phyloP scores from a whole-genome alignment of 768 basidiomycete species.

The Hysterangium stoloniferum region DNA sequence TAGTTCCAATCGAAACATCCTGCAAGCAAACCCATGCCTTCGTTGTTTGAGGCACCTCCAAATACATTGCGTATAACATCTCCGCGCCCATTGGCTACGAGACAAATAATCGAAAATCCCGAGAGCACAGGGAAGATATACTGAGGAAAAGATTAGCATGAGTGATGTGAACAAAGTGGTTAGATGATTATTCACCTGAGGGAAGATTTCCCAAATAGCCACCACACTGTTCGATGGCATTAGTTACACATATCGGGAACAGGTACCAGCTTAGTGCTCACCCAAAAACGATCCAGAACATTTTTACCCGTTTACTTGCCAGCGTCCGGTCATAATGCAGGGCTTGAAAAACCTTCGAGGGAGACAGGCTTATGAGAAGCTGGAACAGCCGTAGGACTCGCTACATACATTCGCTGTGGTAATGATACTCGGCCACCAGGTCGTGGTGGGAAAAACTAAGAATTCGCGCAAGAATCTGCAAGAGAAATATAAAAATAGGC shows the following conservation, averaged over 20 bases:
- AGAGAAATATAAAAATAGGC: not conserved
- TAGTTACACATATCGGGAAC: conserved; percentile 11
- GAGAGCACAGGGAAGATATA: conserved; percentile 5
- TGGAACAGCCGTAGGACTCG: too few relatives aligned
- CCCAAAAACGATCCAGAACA: conserved; percentile 25
- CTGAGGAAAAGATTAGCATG: conserved; percentile 23
- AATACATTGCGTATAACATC: conserved; percentile 30
- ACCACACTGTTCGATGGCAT: conserved; percentile 8
- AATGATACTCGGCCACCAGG: conserved; percentile 21
- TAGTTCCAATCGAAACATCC: conserved; percentile 21
- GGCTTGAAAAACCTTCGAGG: conserved; percentile 21
- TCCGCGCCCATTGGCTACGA: conserved; percentile 21
- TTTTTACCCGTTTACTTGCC: conserved; percentile 19
- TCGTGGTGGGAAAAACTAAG: conserved; percentile 15
- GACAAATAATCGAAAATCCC: conserved; percentile 27
- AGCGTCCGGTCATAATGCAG: conserved; percentile 22
- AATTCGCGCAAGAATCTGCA: conserved; percentile 16
- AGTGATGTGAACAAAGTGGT: conserved; percentile 22
- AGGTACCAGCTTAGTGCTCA: conserved; percentile 17
- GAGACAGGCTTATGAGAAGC: conserved; percentile 2
- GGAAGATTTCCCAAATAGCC: conserved; percentile 28
- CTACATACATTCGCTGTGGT: conserved; percentile 18
- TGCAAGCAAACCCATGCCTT: conserved; percentile 23
- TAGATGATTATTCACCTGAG: conserved; percentile 24
- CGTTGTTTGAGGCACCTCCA: conserved; percentile 31